Evolutionary conservation across 108 stramenopile species (phyloP).

Genomic region (Ochromonas danica): DNA sequence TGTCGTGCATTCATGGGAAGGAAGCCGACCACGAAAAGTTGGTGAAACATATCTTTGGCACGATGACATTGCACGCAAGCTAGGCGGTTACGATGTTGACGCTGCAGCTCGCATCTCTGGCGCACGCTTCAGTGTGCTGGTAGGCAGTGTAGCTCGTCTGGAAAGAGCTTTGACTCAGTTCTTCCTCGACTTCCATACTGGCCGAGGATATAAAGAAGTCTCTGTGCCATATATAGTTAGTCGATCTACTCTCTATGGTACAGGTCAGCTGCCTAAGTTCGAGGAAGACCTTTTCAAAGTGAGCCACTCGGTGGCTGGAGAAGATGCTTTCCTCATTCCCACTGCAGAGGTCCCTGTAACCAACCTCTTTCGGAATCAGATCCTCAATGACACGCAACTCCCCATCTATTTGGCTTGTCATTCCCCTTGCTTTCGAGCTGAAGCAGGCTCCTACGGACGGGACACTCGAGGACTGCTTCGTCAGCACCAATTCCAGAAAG

Average conservation of each 20-base stretch:
- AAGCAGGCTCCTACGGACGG: slow-evolving; percentile 91
- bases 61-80: slow-evolving; percentile 79
- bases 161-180: slow-evolving; percentile 89
- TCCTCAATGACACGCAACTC: slow-evolving; percentile 75
- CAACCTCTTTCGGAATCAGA: slow-evolving; percentile 75
- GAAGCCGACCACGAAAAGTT: slow-evolving; percentile 69
- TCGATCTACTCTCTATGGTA: slow-evolving; percentile 80
- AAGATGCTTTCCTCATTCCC: slow-evolving; percentile 93
- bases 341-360: slow-evolving; percentile 95
- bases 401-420: slow-evolving; percentile 43
- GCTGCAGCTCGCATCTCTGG: slow-evolving; percentile 84
- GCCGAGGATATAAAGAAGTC: slow-evolving; percentile 49
- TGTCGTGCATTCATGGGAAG: slow-evolving; percentile 75
- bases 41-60: slow-evolving; percentile 81
- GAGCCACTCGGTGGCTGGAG: slow-evolving; percentile 68
- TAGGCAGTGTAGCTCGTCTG: slow-evolving; percentile 74
- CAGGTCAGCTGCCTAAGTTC: slow-evolving; percentile 93
- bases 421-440: slow-evolving; percentile 94
- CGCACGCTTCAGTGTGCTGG: slow-evolving; percentile 81
- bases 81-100: slow-evolving; percentile 78
- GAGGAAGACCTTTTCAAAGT: slow-evolving; percentile 87
- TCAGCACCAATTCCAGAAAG: slow-evolving; percentile 97
- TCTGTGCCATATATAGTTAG: slow-evolving; percentile 80
- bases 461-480: slow-evolving; percentile 93
- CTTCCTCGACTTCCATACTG: slow-evolving; percentile 79